Percentiles rank a stretch among this genome's conserved stretches.
Evolutionary conservation across 495 filamentous ascomycete genomes (phyloP).

Genomic region (Letharia lupina): DNA sequence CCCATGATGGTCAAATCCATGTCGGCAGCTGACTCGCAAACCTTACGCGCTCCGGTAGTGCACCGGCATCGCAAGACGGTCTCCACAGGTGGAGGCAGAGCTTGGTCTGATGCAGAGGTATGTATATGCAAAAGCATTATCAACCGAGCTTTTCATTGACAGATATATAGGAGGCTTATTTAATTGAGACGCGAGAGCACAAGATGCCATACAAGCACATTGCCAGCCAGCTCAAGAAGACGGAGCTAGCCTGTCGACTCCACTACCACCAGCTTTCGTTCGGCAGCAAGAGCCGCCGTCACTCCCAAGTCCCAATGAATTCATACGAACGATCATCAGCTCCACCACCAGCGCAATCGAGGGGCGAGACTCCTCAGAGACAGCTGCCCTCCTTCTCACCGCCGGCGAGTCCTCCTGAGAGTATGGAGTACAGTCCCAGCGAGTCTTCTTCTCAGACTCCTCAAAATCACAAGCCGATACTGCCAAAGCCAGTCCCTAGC

Average conservation of each 20-base stretch:
- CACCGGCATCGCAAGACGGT: constrained; percentile 47
- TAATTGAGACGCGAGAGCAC: constrained; percentile 71
- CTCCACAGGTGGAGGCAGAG: constrained; percentile 62
- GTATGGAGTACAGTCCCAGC: constrained; percentile 21
- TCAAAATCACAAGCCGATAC: constrained; percentile 44
- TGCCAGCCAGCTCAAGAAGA: constrained; percentile 73
- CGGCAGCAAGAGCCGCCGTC: constrained; percentile 64
- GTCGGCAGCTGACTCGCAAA: constrained; percentile 18
- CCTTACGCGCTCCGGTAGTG: constrained; percentile 16
- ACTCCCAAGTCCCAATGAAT: constrained; percentile 55
- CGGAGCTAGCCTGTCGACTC: constrained; percentile 73
- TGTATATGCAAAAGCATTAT: constrained; percentile 18
- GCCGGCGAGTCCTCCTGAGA: constrained; percentile 42
- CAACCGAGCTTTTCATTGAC: constrained; percentile 12
- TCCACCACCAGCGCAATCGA: constrained; percentile 24
- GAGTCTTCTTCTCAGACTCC: constrained; percentile 9
- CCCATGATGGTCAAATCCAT: constrained; percentile 16
- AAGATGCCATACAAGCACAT: constrained; percentile 90
- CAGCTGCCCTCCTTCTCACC: constrained; percentile 31
- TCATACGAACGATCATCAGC: constrained; percentile 27
- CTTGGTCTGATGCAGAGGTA: constrained; percentile 75
- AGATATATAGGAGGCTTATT: constrained; percentile 60
- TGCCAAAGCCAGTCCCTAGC: constrained; percentile 51
- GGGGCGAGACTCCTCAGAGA: constrained; percentile 24
- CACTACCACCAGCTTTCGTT: constrained; percentile 80